Evolutionary conservation across 2,329 filamentous ascomycete species (phyloP).

Genomic region (Pseudogymnoascus sp.): DNA sequence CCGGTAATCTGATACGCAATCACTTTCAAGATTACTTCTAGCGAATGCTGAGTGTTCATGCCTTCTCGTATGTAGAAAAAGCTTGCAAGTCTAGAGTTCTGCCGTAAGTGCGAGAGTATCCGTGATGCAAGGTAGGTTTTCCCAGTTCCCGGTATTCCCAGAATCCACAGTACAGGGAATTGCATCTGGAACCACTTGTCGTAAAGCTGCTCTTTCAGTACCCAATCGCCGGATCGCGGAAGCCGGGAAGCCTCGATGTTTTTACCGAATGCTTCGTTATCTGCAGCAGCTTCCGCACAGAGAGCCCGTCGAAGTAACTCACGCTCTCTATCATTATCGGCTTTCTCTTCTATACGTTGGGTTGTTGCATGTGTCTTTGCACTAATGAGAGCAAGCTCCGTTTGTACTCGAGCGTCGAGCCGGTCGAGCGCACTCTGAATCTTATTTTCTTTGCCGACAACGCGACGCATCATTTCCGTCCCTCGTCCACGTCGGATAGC

Average conservation of each 20-base stretch:
- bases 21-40: not conserved
- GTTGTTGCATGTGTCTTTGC: not conserved
- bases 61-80: not conserved
- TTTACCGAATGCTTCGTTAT: not conserved
- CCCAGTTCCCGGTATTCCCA: not conserved
- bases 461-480: not conserved
- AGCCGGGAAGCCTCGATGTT: not conserved
- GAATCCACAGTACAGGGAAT: not conserved
- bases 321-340: not conserved
- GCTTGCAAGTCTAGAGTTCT: not conserved
- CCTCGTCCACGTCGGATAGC: not conserved
- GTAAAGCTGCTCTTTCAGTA: not conserved
- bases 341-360: not conserved
- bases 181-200: not conserved
- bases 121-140: not conserved
- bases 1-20: not conserved
- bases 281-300: not conserved
- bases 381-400: not conserved
- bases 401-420: not conserved
- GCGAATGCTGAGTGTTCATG: not conserved
- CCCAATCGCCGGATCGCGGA: not conserved
- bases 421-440: not conserved
- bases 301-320: not conserved
- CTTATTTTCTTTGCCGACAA: not conserved
- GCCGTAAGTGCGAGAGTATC: not conserved